Conservation (phyloP, 495 filamentous ascomycete genomes). For the Haplographium delicatum region DNA sequence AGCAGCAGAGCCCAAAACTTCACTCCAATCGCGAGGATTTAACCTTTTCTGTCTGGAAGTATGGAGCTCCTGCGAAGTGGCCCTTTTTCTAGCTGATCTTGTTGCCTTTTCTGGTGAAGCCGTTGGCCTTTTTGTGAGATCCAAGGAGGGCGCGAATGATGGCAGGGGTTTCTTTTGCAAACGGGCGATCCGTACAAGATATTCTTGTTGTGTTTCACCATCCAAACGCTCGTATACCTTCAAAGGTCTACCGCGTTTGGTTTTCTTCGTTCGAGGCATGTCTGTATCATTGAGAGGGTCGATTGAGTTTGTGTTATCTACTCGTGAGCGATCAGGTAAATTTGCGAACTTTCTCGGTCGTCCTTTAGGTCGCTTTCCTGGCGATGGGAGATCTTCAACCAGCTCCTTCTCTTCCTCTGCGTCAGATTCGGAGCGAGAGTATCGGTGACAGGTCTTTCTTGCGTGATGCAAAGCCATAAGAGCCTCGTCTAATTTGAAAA, state of each 20-base stretch:
- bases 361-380: slow-evolving; percentile 10
- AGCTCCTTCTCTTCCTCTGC: slow-evolving; percentile 19
- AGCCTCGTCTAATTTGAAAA: slow-evolving; percentile 59
- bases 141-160: slow-evolving; percentile 10
- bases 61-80: slow-evolving; percentile 5
- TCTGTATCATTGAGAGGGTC: slow-evolving; percentile 4
- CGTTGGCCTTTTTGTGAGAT: neutral
- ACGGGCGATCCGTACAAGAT: slow-evolving; percentile 36
- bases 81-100: slow-evolving; percentile 1
- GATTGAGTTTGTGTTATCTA: neutral
- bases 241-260: slow-evolving; percentile 29
- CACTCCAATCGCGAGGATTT: slow-evolving; percentile 70
- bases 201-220: slow-evolving; percentile 39
- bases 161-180: slow-evolving; percentile 27
- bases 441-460: slow-evolving; percentile 38
- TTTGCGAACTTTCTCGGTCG: slow-evolving; percentile 24
- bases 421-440: slow-evolving; percentile 27
- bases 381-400: neutral
- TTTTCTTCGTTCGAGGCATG: slow-evolving; percentile 13
- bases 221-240: slow-evolving; percentile 34
- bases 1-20: slow-evolving; percentile 68
- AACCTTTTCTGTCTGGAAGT: slow-evolving; percentile 17
- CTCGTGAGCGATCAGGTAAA: slow-evolving; percentile 5
- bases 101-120: neutral
- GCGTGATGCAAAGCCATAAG: slow-evolving; percentile 62